Evolutionary conservation across 352 stramenopile genomes (phyloP).

Genomic region (Phytophthora vignae): DNA sequence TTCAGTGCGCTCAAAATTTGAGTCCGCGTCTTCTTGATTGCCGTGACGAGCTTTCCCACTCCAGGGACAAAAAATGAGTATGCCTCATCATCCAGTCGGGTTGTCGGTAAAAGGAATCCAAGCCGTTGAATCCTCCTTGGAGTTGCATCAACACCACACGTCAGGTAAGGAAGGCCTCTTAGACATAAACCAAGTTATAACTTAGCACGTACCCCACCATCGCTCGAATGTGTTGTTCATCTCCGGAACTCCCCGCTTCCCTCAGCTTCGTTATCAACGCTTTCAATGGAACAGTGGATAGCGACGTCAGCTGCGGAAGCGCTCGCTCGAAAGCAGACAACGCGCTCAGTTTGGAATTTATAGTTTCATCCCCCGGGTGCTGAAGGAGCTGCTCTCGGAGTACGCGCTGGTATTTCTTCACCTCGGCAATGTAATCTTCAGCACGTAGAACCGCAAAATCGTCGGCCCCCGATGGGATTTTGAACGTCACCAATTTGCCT

Average conservation of each 20-base stretch:
- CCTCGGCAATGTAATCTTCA: conserved; percentile 42
- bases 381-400: conserved; percentile 40
- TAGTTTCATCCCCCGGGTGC: conserved; percentile 23
- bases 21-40: conserved; percentile 64
- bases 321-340: conserved; percentile 44
- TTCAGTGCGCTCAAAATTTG: conserved; percentile 53
- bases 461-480: conserved; percentile 48
- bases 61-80: conserved; percentile 66
- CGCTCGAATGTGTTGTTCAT: conserved; percentile 28
- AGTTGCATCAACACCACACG: not conserved
- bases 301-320: conserved; percentile 39
- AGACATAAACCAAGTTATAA: not conserved
- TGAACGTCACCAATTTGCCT: conserved; percentile 59
- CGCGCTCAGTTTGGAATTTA: conserved; percentile 48
- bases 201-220: conserved; percentile 44
- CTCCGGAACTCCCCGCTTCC: not conserved
- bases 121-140: conserved; percentile 54
- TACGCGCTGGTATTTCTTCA: conserved; percentile 46
- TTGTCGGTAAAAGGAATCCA: conserved; percentile 60
- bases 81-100: conserved; percentile 52
- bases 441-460: conserved; percentile 48
- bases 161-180: not conserved
- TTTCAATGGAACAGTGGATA: conserved; percentile 44
- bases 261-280: conserved; percentile 35
- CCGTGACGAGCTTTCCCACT: conserved; percentile 62